Conservation (phyloP, 495 filamentous ascomycete genomes). For the Chaetomium cochliodes region DNA sequence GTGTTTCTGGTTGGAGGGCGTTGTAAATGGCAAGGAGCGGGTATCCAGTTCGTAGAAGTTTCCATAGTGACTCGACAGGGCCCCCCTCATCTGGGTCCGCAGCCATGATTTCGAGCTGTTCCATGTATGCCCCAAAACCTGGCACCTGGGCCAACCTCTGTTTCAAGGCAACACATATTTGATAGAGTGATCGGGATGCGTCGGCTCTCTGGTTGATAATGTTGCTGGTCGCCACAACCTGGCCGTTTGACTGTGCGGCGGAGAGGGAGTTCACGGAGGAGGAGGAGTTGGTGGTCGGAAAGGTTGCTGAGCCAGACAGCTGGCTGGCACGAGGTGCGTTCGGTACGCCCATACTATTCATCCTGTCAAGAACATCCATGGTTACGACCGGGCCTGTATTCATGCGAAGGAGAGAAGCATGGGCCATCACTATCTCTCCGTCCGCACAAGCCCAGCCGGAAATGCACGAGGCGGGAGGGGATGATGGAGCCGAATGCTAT, state of each 20-base stretch:
- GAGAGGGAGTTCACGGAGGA: conserved; percentile 51
- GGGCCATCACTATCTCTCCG: conserved; percentile 48
- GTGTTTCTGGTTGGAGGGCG: conserved; percentile 62
- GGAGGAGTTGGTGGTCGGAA: conserved; percentile 46
- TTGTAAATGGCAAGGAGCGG: conserved; percentile 91
- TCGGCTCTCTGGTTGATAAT: conserved; percentile 95
- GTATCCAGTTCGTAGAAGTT: conserved; percentile 76
- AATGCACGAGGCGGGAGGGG: conserved; percentile 24
- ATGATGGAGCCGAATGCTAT: conserved; percentile 15
- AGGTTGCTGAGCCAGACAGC: conserved; percentile 53
- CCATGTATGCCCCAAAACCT: conserved; percentile 70
- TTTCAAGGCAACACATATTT: conserved; percentile 84
- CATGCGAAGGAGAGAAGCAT: conserved; percentile 52
- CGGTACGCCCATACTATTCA: conserved; percentile 41
- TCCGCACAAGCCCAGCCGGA: conserved; percentile 34
- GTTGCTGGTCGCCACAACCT: conserved; percentile 71
- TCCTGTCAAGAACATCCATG: conserved; percentile 40
- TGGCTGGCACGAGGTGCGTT: conserved; percentile 53
- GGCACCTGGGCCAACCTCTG: conserved; percentile 79
- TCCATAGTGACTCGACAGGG: conserved; percentile 89
- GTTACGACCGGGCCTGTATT: conserved; percentile 50
- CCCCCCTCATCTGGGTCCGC: conserved; percentile 61
- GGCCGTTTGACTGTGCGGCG: conserved; percentile 48
- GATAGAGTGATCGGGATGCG: conserved; percentile 83
- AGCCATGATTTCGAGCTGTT: conserved; percentile 54